These are phyloP conservation scores for Nothopassalora personata DNA, from an alignment of 2,329 filamentous ascomycete genomes.

Conservation along the genomic window DNA sequence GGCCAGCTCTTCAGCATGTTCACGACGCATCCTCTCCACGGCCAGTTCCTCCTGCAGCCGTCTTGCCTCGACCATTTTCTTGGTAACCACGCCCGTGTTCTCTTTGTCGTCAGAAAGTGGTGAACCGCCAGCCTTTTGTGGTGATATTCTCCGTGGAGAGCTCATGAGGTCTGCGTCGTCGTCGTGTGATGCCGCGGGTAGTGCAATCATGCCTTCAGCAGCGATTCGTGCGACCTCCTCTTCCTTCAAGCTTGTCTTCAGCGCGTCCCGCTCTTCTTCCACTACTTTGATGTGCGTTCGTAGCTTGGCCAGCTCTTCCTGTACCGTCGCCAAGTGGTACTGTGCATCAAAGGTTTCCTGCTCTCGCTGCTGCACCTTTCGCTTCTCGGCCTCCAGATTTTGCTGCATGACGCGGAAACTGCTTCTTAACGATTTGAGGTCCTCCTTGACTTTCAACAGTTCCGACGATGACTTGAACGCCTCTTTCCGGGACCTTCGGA, in stretches of 20 bases:
- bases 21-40: constrained; percentile 54
- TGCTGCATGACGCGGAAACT: constrained; percentile 54
- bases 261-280: constrained; percentile 69
- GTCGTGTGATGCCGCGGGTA: constrained; percentile 50
- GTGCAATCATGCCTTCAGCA: constrained; percentile 63
- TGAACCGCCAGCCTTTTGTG: constrained; percentile 42
- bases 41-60: constrained; percentile 49
- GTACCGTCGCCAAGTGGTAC: constrained; percentile 59
- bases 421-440: constrained; percentile 58
- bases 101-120: constrained; percentile 46
- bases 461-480: constrained; percentile 68
- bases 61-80: constrained; percentile 43
- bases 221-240: constrained; percentile 69
- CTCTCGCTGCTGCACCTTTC: constrained; percentile 56
- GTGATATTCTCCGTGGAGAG: constrained; percentile 22
- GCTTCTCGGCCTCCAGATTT: constrained; percentile 58
- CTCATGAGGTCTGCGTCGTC: constrained; percentile 60
- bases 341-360: constrained; percentile 65
- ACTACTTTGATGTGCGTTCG: constrained; percentile 58
- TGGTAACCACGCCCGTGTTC: constrained; percentile 36
- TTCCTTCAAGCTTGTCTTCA: constrained; percentile 66
- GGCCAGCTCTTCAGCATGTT: constrained; percentile 65
- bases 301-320: constrained; percentile 63
- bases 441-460: constrained; percentile 67
- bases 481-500: constrained; percentile 64